phyloP scores from a whole-genome alignment of 345 rosid genomes.

The Bretschneidera sinensis region DNA sequence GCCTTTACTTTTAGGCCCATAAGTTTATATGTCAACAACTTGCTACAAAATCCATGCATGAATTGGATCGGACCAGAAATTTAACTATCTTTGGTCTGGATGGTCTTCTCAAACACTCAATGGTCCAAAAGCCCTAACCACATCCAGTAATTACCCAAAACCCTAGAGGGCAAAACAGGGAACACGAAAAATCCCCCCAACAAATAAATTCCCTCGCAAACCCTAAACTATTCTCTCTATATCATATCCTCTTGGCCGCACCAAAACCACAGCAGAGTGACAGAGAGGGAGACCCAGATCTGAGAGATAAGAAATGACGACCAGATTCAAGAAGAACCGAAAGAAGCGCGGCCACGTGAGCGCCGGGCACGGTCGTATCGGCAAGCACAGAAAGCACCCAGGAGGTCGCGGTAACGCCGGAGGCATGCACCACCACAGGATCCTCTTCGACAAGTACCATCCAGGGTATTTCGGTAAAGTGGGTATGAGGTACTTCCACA shows the following conservation, averaged over 20 bases:
- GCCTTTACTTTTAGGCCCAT: too few relatives aligned
- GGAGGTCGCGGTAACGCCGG: conserved; percentile 94
- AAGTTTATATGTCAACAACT: too few relatives aligned
- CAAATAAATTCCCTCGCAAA: conserved; percentile 5
- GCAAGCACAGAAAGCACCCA: conserved; percentile 81
- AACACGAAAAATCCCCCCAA: not conserved
- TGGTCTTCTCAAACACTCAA: too few relatives aligned
- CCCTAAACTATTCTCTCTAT: not conserved
- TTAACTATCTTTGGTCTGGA: too few relatives aligned
- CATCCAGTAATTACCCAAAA: conserved; percentile 10
- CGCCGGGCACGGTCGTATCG: conserved; percentile 82
- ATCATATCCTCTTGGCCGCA: conserved; percentile 4
- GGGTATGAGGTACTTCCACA: conserved; percentile 91
- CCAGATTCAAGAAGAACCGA: conserved; percentile 75
- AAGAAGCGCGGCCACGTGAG: conserved; percentile 93
- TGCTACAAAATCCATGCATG: too few relatives aligned
- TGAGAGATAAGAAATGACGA: conserved; percentile 35
- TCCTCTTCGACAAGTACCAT: conserved; percentile 90
- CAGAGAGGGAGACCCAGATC: not conserved
- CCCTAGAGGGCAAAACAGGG: conserved; percentile 26
- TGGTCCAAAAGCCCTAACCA: not conserved
- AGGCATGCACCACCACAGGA: conserved; percentile 89
- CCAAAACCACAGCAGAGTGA: conserved; percentile 22
- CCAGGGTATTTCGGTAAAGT: conserved; percentile 86
- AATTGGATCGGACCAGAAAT: too few relatives aligned